Percentiles rank a stretch among this genome's conserved stretches.
phyloP scores from a whole-genome alignment of 129 eudicot genomes.

The Smallanthus sonchifolius region DNA sequence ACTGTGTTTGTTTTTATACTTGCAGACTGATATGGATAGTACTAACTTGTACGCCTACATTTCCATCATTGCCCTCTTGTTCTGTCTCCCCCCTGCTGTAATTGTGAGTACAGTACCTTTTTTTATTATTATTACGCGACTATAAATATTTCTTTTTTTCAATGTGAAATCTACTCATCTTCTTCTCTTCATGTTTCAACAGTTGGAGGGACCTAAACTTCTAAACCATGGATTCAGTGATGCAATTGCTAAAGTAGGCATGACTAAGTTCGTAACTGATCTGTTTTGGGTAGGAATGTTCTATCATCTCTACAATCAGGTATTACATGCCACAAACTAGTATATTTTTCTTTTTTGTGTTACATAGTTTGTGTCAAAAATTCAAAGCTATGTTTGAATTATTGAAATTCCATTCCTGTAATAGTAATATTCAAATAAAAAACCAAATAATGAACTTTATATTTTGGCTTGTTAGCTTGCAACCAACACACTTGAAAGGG shows the following conservation, averaged over 20 bases:
- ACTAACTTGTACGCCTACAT: conserved; percentile 95
- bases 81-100: conserved; percentile 89
- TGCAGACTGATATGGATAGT: conserved; percentile 98
- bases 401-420: background rate
- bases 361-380: background rate
- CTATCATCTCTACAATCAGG: conserved; percentile 98
- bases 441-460: background rate
- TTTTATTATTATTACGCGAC: background rate
- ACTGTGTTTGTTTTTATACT: conserved; percentile 16
- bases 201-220: conserved; percentile 90
- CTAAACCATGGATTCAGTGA: conserved; percentile 70
- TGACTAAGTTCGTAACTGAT: conserved; percentile 80
- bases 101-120: conserved; percentile 49
- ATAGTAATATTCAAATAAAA: too few relatives aligned
- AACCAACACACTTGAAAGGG: conserved; percentile 97
- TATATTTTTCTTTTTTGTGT: background rate
- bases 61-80: conserved; percentile 76
- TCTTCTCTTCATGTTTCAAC: conserved; percentile 13
- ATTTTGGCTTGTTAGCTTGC: conserved; percentile 60
- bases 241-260: conserved; percentile 93
- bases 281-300: conserved; percentile 97
- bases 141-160: background rate
- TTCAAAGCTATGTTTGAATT: background rate
- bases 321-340: conserved; percentile 9
- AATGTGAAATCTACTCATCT: background rate